phyloP scores from a whole-genome alignment of 192 early-diverging fungal genomes.

The Backusella sp. region DNA sequence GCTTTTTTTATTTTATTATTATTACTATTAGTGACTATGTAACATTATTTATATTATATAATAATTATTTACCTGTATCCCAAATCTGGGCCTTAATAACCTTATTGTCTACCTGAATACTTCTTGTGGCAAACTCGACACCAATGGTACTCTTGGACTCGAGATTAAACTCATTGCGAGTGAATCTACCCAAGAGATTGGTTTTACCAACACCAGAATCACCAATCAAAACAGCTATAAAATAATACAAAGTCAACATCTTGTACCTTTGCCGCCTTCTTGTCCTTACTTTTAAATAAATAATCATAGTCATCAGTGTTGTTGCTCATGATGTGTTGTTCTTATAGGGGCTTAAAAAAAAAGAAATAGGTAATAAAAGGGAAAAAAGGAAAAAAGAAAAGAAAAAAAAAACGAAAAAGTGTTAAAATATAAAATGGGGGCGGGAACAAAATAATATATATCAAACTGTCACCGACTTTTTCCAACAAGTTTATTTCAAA shows the following conservation, averaged over 20 bases:
- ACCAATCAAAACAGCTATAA: conserved; percentile 64
- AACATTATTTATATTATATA: neutral
- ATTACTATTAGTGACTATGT: too few species aligned
- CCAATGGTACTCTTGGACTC: conserved; percentile 99
- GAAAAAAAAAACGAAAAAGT: too few species aligned
- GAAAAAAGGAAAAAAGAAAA: too few species aligned
- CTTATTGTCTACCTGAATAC: conserved; percentile 95
- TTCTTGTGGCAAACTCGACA: conserved; percentile 96
- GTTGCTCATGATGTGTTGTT: conserved; percentile 21
- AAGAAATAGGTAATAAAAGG: too few species aligned
- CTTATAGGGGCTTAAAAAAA: too few species aligned
- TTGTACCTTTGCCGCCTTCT: neutral
- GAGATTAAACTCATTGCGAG: conserved; percentile 97
- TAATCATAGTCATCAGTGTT: conserved; percentile 77
- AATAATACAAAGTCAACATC: neutral
- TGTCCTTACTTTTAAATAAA: conserved; percentile 74
- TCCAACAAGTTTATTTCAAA: neutral
- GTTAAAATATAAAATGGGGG: too few species aligned
- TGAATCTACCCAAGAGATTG: conserved; percentile 95
- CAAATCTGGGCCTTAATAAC: conserved; percentile 99
- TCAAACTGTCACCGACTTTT: neutral
- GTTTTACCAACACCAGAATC: conserved; percentile 77
- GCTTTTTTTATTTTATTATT: conserved; percentile 28
- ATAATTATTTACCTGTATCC: conserved; percentile 81
- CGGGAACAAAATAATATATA: too few species aligned